These are phyloP conservation scores for Lactarius deliciosus DNA, from an alignment of 768 basidiomycete genomes.

Conservation along the genomic window DNA sequence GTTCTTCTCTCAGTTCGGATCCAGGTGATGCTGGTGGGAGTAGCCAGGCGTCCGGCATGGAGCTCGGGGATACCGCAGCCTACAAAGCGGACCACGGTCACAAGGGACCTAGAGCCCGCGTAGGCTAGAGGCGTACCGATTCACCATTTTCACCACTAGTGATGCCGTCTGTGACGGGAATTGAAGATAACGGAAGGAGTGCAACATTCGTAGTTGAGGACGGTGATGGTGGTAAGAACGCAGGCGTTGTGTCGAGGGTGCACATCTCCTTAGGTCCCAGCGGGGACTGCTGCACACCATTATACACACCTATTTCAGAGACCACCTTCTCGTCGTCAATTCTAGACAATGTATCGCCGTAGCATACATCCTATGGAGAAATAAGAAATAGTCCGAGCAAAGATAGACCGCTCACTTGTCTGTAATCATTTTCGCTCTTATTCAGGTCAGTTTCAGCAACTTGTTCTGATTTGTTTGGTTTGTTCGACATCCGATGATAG, in stretches of 20 bases:
- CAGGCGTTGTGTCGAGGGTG: not conserved
- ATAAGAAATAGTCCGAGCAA: not conserved
- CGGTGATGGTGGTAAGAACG: not conserved
- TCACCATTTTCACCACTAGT: not conserved
- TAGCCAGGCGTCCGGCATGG: not conserved
- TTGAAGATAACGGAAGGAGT: not conserved
- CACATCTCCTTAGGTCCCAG: not conserved
- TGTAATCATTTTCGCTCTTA: not conserved
- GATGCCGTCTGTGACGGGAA: not conserved
- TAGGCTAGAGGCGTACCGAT: not conserved
- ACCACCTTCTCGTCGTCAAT: not conserved
- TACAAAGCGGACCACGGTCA: not conserved
- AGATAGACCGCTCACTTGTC: not conserved
- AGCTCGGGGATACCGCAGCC: not conserved
- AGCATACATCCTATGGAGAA: not conserved
- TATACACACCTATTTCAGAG: not conserved
- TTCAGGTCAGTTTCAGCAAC: not conserved
- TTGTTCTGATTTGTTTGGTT: not conserved
- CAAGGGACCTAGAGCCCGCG: not conserved
- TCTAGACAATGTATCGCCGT: not conserved
- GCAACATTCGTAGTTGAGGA: constrained; percentile 1
- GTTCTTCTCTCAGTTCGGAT: not conserved
- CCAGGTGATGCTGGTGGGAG: not conserved
- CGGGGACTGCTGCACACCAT: not conserved
- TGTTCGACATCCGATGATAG: constrained; percentile 2